phyloP scores from a whole-genome alignment of 805 yeast species.

The Starmerella cellae region DNA sequence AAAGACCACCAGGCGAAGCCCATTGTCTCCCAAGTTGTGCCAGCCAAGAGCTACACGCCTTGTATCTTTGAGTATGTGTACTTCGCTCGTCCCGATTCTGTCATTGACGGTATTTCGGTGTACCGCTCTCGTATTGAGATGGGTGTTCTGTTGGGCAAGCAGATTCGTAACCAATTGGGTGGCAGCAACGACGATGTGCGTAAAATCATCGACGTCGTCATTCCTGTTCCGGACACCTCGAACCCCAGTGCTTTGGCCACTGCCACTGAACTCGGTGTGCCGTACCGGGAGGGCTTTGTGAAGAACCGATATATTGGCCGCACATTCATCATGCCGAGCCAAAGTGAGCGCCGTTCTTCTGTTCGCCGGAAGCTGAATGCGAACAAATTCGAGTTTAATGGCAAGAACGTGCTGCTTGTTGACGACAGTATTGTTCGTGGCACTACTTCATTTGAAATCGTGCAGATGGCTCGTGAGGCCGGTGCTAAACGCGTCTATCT shows the following conservation, averaged over 20 bases:
- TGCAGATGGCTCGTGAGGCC: slow-evolving; percentile 96
- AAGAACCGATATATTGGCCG: slow-evolving; percentile 95
- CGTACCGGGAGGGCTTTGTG: slow-evolving; percentile 93
- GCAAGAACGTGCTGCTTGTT: slow-evolving; percentile 72
- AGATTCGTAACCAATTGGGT: slow-evolving; percentile 38
- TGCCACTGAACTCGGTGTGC: slow-evolving; percentile 64
- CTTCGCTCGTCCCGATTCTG: slow-evolving; percentile 95
- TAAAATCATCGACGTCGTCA: slow-evolving; percentile 74
- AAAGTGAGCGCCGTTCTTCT: slow-evolving; percentile 80
- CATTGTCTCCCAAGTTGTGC: slow-evolving; percentile 75
- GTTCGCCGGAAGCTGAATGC: slow-evolving; percentile 93
- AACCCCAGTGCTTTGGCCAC: slow-evolving; percentile 88
- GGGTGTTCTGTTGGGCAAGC: slow-evolving; percentile 81
- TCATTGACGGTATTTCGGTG: slow-evolving; percentile 91
- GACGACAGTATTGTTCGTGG: slow-evolving; percentile 98
- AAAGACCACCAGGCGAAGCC: slow-evolving; percentile 53
- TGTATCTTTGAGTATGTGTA: slow-evolving; percentile 95
- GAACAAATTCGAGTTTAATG: slow-evolving; percentile 83
- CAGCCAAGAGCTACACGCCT: slow-evolving; percentile 69
- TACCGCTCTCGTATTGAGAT: slow-evolving; percentile 83
- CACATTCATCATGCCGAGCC: slow-evolving; percentile 97
- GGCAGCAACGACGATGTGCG: slow-evolving; percentile 33
- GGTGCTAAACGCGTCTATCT: slow-evolving; percentile 92
- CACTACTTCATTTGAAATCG: slow-evolving; percentile 91
- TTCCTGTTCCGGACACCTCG: slow-evolving; percentile 98